Base-by-base conservation (phyloP, 1,139 yeast genomes). In the Yamadazyma triangularis region DNA sequence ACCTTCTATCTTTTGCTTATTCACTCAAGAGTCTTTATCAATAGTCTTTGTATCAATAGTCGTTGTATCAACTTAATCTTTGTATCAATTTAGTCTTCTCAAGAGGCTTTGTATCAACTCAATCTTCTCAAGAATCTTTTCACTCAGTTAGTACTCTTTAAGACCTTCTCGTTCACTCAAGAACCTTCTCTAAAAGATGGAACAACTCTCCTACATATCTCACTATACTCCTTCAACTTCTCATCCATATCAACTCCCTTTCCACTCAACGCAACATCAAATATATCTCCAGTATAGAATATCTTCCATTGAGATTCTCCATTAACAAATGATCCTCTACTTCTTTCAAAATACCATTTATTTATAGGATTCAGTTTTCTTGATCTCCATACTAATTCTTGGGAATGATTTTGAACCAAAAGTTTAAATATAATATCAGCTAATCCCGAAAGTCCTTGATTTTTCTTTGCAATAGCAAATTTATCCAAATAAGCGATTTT, bases 321-420 rank as follows among this genome's bases (percentile, higher is more conserved):
- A 14, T 65, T 50, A 29, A 73, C 70, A 36, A 77, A 54, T 15
- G 85, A 77, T 0, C 96, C 96, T 23, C 72, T 65, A 29, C 95
- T 82, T 41, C 98, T 68, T 47, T 91, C 97, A 56, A 89, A 91
- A 53, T 91, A 91, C 98, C 98, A 91, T 48, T 88, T 88, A 60
- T 91, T 91, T 4, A 91, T 96, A 0, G 96, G 96, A 51, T 91
- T 91, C 34, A 61, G 72, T 39, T 73, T 73, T 31, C 95, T 64
- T 2, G 96, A 88, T 47, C 98, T 71, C 98, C 98, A 91, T 2
- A 91, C 60, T 13, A 91, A 56, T 49, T 86, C 95, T 10, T 70
- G 56, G 0, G 87, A 86, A 49, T 81, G 89, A 27, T 79, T 60
- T 31, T 75, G 77, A 8, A 77, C 60, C 62, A 91, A 77, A 10